phyloP scores from a whole-genome alignment of 2,329 filamentous ascomycete genomes.

The Pseudogymnoascus sp. region DNA sequence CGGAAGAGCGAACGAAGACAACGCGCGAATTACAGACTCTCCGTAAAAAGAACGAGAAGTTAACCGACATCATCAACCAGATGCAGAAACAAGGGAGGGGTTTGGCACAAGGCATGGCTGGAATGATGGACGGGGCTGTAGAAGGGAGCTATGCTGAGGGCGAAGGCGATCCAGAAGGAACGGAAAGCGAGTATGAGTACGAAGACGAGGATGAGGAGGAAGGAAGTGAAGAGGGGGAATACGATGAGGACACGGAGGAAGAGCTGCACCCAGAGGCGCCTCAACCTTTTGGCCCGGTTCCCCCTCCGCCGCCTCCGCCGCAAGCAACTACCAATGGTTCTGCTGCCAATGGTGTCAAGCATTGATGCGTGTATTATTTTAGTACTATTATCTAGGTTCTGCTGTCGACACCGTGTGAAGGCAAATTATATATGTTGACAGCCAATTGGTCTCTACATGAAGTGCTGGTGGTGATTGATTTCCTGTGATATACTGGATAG shows the following conservation, averaged over 20 bases:
- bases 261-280: constrained; percentile 25
- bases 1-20: constrained; percentile 75
- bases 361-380: constrained; percentile 13
- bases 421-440: constrained; percentile 8
- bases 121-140: constrained; percentile 48
- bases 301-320: constrained; percentile 24
- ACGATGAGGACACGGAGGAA: constrained; percentile 38
- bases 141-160: constrained; percentile 49
- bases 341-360: constrained; percentile 24
- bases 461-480: background rate
- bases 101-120: constrained; percentile 54
- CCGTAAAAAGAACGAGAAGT: constrained; percentile 71
- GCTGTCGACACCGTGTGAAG: constrained; percentile 2
- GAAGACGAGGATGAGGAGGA: constrained; percentile 52
- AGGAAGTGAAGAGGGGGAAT: constrained; percentile 33
- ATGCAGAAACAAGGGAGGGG: constrained; percentile 94
- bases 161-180: constrained; percentile 42
- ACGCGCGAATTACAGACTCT: constrained; percentile 71
- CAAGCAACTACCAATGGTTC: constrained; percentile 18
- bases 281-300: constrained; percentile 27
- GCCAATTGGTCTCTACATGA: background rate
- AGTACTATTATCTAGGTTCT: constrained; percentile 7
- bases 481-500: background rate
- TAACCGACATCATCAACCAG: constrained; percentile 88
- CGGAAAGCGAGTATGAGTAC: constrained; percentile 57